A percentile compares a stretch with the other conserved stretches of the same genome.
Evolutionary conservation across 768 basidiomycete species (phyloP).

Genomic region (Lentinula guzmanii): DNA sequence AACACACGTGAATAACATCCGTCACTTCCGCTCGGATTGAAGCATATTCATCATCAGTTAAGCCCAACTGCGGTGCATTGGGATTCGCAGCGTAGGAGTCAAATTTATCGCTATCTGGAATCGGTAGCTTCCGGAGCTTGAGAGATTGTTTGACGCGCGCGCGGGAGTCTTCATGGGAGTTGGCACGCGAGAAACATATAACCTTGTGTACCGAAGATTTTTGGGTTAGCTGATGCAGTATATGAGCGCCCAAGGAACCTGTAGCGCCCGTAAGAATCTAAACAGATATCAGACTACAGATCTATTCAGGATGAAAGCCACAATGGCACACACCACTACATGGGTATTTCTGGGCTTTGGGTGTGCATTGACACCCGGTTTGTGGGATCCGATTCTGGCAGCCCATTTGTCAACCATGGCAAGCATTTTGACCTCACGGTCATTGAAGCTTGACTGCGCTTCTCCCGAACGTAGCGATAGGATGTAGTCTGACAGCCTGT

Average conservation of each 20-base stretch:
- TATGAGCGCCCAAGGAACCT: conserved; percentile 48
- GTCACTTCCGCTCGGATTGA: conserved; percentile 29
- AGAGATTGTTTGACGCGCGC: conserved; percentile 36
- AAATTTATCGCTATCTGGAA: conserved; percentile 21
- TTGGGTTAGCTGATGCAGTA: conserved; percentile 38
- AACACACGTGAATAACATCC: conserved; percentile 37
- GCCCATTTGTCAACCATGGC: conserved; percentile 39
- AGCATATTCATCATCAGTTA: conserved; percentile 28
- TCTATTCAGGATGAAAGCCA: not conserved
- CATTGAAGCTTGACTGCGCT: conserved; percentile 6
- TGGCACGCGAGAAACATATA: conserved; percentile 46
- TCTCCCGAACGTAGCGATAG: conserved; percentile 21
- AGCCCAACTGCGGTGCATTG: conserved; percentile 33
- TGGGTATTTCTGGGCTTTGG: conserved; percentile 9
- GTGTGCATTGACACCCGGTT: conserved; percentile 2
- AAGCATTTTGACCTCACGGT: conserved; percentile 33
- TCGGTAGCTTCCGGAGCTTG: conserved; percentile 24
- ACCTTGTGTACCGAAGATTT: conserved; percentile 31
- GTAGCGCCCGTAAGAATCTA: conserved; percentile 47
- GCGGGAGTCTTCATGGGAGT: conserved; percentile 34
- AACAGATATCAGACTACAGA: not conserved
- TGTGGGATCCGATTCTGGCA: conserved; percentile 9
- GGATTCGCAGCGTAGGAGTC: conserved; percentile 37
- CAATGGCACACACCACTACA: conserved; percentile 10
- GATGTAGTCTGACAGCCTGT: conserved; percentile 36